phyloP scores from a whole-genome alignment of 1,284 basidiomycete genomes.

The Fomitiporia mediterranea region DNA sequence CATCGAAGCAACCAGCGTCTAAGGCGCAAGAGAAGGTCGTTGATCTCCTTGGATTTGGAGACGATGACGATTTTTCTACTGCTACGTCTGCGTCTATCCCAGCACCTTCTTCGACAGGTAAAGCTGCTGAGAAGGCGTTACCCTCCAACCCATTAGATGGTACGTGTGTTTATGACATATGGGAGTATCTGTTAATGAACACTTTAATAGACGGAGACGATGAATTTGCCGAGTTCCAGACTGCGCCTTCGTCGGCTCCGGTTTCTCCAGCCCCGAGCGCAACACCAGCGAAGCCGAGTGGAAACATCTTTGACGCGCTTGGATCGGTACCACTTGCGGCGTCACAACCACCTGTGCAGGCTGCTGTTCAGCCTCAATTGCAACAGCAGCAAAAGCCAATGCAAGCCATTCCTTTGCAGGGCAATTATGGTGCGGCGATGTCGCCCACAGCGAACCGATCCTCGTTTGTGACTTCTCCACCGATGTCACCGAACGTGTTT shows the following conservation, averaged over 20 bases:
- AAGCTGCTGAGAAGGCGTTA: constrained; percentile 55
- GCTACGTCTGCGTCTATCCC: constrained; percentile 28
- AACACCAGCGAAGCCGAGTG: constrained; percentile 28
- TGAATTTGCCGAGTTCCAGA: constrained; percentile 91
- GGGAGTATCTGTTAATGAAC: neutral
- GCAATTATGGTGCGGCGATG: constrained; percentile 21
- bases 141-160: constrained; percentile 44
- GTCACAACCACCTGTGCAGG: constrained; percentile 9
- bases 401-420: constrained; percentile 13
- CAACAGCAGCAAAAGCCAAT: constrained; percentile 13
- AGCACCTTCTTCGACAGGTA: constrained; percentile 26
- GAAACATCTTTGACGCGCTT: constrained; percentile 25
- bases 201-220: constrained; percentile 45
- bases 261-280: constrained; percentile 48
- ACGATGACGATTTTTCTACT: constrained; percentile 46
- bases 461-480: constrained; percentile 18
- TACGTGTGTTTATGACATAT: constrained; percentile 24
- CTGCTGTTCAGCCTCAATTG: no score
- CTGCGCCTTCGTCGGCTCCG: constrained; percentile 51
- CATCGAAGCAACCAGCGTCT: constrained; percentile 41
- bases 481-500: neutral
- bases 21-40: constrained; percentile 34
- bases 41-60: constrained; percentile 57
- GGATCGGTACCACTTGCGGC: constrained; percentile 8
- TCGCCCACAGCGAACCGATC: constrained; percentile 22